A percentile compares a stretch with the other conserved stretches of the same genome.
phyloP scores from a whole-genome alignment of 106 monocot genomes.

The Dioscorea alata region DNA sequence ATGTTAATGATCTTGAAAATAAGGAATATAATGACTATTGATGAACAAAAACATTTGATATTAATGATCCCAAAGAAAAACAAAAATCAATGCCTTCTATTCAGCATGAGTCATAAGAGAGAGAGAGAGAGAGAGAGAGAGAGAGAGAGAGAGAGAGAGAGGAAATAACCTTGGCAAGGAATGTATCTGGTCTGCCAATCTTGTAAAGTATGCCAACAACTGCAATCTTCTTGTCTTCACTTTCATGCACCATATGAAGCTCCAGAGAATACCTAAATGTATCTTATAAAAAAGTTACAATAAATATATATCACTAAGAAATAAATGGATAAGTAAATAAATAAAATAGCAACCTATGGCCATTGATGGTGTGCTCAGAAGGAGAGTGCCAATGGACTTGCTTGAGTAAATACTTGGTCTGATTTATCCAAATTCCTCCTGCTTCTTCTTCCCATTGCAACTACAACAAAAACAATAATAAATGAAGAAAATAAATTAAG shows the following conservation, averaged over 20 bases:
- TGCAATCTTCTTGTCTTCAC: constrained; percentile 34
- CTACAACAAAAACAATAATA: constrained; percentile 3
- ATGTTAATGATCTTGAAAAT: neutral
- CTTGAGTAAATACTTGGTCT: constrained; percentile 28
- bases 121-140: no score
- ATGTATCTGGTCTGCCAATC: constrained; percentile 39
- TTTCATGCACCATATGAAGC: constrained; percentile 76
- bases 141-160: no score
- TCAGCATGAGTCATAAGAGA: no score
- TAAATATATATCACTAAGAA: no score
- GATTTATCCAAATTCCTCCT: constrained; percentile 31
- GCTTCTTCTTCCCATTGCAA: constrained; percentile 33
- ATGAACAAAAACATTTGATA: no score
- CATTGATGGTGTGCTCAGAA: constrained; percentile 59
- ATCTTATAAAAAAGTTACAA: no score
- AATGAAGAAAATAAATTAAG: neutral
- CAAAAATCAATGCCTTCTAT: no score
- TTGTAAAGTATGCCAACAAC: constrained; percentile 69
- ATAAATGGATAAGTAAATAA: no score
- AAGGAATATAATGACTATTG: neutral
- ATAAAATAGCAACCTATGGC: constrained; percentile 20
- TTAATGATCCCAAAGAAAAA: no score
- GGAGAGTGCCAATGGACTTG: constrained; percentile 60
- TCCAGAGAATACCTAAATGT: constrained; percentile 45
- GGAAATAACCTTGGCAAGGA: constrained; percentile 57